Percentiles rank a stretch among this genome's conserved stretches.
Conservation (phyloP, 2,329 filamentous ascomycete species). For the Elsinoe australis region DNA sequence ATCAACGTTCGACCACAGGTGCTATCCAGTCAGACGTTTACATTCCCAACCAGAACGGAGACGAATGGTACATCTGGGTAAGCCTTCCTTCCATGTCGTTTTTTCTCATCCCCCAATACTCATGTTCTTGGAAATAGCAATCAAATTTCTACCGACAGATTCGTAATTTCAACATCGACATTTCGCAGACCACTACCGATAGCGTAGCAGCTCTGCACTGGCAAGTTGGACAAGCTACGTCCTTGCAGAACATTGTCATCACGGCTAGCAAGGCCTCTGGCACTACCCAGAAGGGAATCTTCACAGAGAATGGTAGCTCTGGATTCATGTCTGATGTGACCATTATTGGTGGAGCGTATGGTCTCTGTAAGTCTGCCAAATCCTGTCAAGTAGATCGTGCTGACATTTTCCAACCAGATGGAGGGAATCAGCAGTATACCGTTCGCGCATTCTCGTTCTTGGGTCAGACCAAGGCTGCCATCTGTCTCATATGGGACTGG, state of each 20-base stretch:
- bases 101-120: too few species aligned
- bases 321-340: slow-evolving; percentile 75
- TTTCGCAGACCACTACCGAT: slow-evolving; percentile 25
- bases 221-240: slow-evolving; percentile 57
- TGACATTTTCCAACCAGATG: too few species aligned
- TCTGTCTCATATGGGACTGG: slow-evolving; percentile 91
- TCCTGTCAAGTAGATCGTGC: too few species aligned
- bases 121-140: too few species aligned
- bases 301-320: slow-evolving; percentile 56
- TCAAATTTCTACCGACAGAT: slow-evolving; percentile 51
- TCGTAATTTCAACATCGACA: slow-evolving; percentile 50
- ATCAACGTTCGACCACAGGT: too few species aligned
- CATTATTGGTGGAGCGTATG: slow-evolving; percentile 73
- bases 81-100: too few species aligned
- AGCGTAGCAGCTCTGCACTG: slow-evolving; percentile 53
- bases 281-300: slow-evolving; percentile 40
- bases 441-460: slow-evolving; percentile 74
- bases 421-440: slow-evolving; percentile 85
- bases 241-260: slow-evolving; percentile 47
- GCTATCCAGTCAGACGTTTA: slow-evolving; percentile 28
- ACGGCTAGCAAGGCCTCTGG: not conserved
- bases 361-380: slow-evolving; percentile 57
- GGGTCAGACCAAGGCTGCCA: slow-evolving; percentile 71
- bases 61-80: slow-evolving; percentile 15
- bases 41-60: slow-evolving; percentile 24